A percentile compares a stretch with the other conserved stretches of the same genome.
Evolutionary conservation across 139 green algal genomes (phyloP).

Genomic region (Picochlorum costavermella): DNA sequence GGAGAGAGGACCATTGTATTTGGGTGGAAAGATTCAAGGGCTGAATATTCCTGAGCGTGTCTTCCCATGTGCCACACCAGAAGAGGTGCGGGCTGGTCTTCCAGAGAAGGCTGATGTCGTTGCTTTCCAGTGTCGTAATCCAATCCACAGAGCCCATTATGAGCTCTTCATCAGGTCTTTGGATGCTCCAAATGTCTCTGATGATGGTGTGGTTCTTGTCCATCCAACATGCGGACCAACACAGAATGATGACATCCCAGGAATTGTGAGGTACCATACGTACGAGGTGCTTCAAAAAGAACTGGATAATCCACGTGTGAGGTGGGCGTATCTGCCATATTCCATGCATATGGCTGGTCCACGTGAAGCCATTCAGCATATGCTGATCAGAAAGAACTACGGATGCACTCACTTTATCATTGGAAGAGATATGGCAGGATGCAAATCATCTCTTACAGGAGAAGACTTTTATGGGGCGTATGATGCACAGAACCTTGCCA

Average conservation of each 20-base stretch:
- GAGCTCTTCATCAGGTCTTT: conserved; percentile 85
- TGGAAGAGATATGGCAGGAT: conserved; percentile 88
- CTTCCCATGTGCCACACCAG: conserved; percentile 69
- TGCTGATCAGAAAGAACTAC: conserved; percentile 94
- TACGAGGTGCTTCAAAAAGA: conserved; percentile 92
- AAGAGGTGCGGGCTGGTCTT: conserved; percentile 41
- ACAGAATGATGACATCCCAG: conserved; percentile 94
- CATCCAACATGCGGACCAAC: conserved; percentile 86
- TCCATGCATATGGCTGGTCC: conserved; percentile 93
- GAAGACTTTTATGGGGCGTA: conserved; percentile 91
- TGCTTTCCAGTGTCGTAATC: conserved; percentile 93
- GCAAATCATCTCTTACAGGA: conserved; percentile 70
- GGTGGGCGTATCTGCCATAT: conserved; percentile 91
- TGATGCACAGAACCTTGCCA: conserved; percentile 64
- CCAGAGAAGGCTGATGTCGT: conserved; percentile 39
- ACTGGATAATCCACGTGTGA: conserved; percentile 62
- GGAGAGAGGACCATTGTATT: conserved; percentile 62
- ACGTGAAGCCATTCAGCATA: conserved; percentile 89
- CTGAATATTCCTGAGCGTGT: conserved; percentile 67
- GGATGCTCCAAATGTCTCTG: conserved; percentile 61
- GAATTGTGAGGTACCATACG: conserved; percentile 84
- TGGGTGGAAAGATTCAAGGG: conserved; percentile 49
- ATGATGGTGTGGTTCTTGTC: conserved; percentile 70
- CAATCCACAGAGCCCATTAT: conserved; percentile 88
- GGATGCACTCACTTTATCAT: conserved; percentile 96